phyloP scores from a whole-genome alignment of 257 asterid species.

The Leonotis leonurus region DNA sequence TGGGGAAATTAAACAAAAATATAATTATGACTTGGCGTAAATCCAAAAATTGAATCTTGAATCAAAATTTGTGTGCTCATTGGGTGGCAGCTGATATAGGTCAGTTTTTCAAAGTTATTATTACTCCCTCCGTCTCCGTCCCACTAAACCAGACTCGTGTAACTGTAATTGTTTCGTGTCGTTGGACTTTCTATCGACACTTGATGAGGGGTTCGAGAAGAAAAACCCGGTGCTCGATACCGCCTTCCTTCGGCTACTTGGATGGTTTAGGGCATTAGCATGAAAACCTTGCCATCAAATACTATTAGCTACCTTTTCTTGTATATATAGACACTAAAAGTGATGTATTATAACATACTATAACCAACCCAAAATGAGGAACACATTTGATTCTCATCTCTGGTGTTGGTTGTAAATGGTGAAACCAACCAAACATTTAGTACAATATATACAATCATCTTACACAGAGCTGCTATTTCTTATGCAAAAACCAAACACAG shows the following conservation, averaged over 20 bases:
- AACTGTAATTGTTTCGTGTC: not conserved
- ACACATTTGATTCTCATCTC: not conserved
- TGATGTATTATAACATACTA: not conserved
- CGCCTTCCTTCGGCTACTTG: constrained; percentile 69
- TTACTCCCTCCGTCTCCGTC: no score
- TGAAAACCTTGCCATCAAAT: constrained; percentile 23
- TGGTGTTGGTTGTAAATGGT: no score
- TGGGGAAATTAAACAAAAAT: no score
- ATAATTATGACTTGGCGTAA: no score
- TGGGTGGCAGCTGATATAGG: no score
- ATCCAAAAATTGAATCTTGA: no score
- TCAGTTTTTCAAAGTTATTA: no score
- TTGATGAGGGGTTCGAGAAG: constrained; percentile 60
- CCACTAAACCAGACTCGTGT: no score
- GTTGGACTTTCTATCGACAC: not conserved
- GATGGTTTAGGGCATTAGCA: constrained; percentile 85
- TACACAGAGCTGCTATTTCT: not conserved
- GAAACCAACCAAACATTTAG: constrained; percentile 8
- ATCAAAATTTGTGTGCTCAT: no score
- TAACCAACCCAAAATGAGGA: constrained; percentile 7
- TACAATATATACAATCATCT: constrained; percentile 14
- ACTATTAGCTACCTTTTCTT: not conserved
- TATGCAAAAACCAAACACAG: constrained; percentile 12
- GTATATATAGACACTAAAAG: constrained; percentile 1
- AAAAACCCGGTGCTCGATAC: constrained; percentile 61